These are phyloP conservation scores for Podospora anserina DNA, from an alignment of 495 filamentous ascomycete species.

Conservation along the genomic window DNA sequence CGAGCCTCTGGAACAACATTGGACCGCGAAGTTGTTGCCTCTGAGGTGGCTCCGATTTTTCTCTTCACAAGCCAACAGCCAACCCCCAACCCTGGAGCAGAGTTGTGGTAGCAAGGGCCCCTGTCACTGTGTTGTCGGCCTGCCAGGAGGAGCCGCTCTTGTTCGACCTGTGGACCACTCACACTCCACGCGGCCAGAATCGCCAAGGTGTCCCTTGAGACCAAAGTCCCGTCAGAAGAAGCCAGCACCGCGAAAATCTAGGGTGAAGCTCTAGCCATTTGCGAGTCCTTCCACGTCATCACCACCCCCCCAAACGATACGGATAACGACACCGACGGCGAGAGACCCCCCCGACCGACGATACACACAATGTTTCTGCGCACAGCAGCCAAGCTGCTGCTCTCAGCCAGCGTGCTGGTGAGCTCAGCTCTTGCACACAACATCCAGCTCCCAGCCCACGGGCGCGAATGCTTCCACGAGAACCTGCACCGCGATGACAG, in stretches of 20 bases:
- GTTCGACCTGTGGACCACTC: neutral
- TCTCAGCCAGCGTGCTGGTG: conserved; percentile 61
- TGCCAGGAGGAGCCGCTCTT: conserved; percentile 4
- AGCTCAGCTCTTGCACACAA: conserved; percentile 74
- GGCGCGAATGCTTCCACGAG: conserved; percentile 97
- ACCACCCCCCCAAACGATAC: neutral
- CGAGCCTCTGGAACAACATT: conserved; percentile 25
- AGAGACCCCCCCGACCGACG: neutral
- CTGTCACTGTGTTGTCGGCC: neutral
- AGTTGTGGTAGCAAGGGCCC: neutral
- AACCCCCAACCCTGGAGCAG: conserved; percentile 6
- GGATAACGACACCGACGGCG: conserved; percentile 11
- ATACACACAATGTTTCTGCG: conserved; percentile 30
- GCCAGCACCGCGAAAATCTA: conserved; percentile 26
- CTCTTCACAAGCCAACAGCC: conserved; percentile 19
- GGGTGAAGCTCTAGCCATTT: neutral
- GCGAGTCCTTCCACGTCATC: conserved; percentile 8
- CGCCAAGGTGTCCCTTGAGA: conserved; percentile 30
- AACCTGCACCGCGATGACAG: conserved; percentile 85
- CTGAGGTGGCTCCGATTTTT: neutral
- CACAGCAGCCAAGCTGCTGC: conserved; percentile 54
- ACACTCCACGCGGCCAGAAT: conserved; percentile 12
- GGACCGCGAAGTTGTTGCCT: conserved; percentile 21
- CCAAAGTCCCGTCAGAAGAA: conserved; percentile 8
- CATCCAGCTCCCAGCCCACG: conserved; percentile 88